Conservation (phyloP, 2,329 filamentous ascomycete species). For the Leptographium lundbergii region DNA sequence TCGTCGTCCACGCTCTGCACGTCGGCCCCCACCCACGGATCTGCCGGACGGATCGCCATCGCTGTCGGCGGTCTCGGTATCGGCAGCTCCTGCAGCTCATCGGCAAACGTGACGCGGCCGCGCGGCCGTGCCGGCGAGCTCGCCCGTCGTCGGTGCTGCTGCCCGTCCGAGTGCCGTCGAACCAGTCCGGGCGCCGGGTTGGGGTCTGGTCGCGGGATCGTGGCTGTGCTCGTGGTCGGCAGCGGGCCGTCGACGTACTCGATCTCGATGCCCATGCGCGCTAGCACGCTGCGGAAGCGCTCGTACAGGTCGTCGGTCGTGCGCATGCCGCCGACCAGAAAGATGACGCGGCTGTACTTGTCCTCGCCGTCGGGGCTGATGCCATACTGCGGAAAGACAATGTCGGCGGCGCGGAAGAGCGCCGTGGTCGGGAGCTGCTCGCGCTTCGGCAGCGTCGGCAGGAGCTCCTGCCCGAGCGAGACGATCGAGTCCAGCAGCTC, state of each 20-base stretch:
- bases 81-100: too few relatives aligned
- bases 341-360: slow-evolving; percentile 64
- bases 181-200: too few relatives aligned
- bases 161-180: too few relatives aligned
- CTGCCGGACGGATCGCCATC: too few relatives aligned
- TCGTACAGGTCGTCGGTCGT: slow-evolving; percentile 44
- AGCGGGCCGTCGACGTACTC: slow-evolving; percentile 34
- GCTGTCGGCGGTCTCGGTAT: too few relatives aligned
- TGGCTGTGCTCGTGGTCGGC: not conserved
- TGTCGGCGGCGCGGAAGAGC: slow-evolving; percentile 70
- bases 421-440: slow-evolving; percentile 61
- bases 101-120: too few relatives aligned
- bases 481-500: slow-evolving; percentile 67
- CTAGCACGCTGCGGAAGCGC: slow-evolving; percentile 57
- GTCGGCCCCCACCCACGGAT: too few relatives aligned
- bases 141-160: too few relatives aligned
- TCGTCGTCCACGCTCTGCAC: too few relatives aligned
- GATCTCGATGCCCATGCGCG: slow-evolving; percentile 57
- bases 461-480: slow-evolving; percentile 52
- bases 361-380: slow-evolving; percentile 60
- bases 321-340: slow-evolving; percentile 59
- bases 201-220: too few relatives aligned
- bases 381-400: slow-evolving; percentile 57
- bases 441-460: slow-evolving; percentile 41
- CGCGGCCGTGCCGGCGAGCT: too few relatives aligned